These are phyloP conservation scores for Trifolium dubium DNA, from an alignment of 306 rosid species.

Conservation along the genomic window DNA sequence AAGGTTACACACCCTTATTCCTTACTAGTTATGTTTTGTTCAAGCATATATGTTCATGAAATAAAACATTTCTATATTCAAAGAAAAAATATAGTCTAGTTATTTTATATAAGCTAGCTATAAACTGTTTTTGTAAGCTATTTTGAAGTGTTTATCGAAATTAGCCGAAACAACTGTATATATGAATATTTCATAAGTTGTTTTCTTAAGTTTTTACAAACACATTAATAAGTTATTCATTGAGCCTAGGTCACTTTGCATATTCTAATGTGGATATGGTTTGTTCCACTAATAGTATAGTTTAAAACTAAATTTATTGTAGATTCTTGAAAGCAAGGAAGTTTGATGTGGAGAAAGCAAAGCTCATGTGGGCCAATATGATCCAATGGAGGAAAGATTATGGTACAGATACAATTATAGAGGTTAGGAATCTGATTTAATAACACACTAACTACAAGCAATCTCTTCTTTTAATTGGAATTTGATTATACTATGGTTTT, in stretches of 20 bases:
- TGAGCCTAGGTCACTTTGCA: neutral
- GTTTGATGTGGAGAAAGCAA: constrained; percentile 83
- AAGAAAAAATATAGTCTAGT: neutral
- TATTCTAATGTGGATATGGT: neutral
- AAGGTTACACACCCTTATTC: constrained; percentile 54
- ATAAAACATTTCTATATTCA: neutral
- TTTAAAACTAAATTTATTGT: constrained; percentile 36
- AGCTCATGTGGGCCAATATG: constrained; percentile 91
- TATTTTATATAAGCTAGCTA: neutral
- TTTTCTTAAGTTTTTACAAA: neutral
- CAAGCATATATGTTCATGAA: neutral
- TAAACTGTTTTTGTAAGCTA: neutral
- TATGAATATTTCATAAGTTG: too few species aligned
- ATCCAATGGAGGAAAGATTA: constrained; percentile 89
- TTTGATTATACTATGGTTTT: neutral
- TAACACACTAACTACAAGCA: neutral
- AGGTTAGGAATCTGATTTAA: constrained; percentile 51
- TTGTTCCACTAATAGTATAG: constrained; percentile 29
- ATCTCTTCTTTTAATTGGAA: too few species aligned
- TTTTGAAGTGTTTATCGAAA: neutral
- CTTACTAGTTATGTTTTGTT: neutral
- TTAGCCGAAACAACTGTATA: neutral
- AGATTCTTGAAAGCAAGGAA: constrained; percentile 91
- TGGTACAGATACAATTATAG: constrained; percentile 76
- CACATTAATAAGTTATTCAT: neutral